Evolutionary conservation across 2,329 filamentous ascomycete species (phyloP).

Genomic region (Pseudopithomyces maydicus): DNA sequence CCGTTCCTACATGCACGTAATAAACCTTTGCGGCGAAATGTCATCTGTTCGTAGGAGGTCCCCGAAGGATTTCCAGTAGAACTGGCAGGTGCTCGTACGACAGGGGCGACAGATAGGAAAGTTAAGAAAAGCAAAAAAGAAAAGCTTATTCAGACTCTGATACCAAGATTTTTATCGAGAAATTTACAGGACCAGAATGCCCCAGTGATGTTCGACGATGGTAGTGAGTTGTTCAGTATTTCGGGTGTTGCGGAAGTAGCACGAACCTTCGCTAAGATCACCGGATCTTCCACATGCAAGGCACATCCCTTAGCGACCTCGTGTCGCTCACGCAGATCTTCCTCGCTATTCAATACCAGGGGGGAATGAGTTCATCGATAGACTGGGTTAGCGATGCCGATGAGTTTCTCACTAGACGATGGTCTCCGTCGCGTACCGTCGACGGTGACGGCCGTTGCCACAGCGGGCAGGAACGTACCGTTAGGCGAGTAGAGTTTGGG

Average conservation of each 20-base stretch:
- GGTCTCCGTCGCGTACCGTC: not conserved
- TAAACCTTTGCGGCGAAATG: not conserved
- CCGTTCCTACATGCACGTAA: not conserved
- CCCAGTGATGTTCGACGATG: too few relatives aligned
- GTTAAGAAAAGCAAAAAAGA: not conserved
- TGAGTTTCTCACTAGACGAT: not conserved
- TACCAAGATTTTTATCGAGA: not conserved
- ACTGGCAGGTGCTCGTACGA: not conserved
- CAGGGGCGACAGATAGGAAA: not conserved
- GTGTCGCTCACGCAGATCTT: not conserved
- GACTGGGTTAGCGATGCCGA: not conserved
- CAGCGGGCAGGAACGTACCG: too few relatives aligned
- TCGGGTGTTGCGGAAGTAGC: not conserved
- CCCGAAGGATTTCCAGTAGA: not conserved
- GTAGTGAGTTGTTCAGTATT: too few relatives aligned
- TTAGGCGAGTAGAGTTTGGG: too few relatives aligned
- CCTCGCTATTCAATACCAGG: not conserved
- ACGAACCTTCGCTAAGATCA: not conserved
- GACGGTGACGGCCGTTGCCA: not conserved
- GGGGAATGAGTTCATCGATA: too few relatives aligned
- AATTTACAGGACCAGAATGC: too few relatives aligned
- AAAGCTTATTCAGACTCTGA: not conserved
- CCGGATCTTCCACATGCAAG: not conserved
- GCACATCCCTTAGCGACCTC: not conserved
- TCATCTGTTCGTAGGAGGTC: not conserved